phyloP scores from a whole-genome alignment of 495 filamentous ascomycete genomes.

The Hypoxylon perforatum region DNA sequence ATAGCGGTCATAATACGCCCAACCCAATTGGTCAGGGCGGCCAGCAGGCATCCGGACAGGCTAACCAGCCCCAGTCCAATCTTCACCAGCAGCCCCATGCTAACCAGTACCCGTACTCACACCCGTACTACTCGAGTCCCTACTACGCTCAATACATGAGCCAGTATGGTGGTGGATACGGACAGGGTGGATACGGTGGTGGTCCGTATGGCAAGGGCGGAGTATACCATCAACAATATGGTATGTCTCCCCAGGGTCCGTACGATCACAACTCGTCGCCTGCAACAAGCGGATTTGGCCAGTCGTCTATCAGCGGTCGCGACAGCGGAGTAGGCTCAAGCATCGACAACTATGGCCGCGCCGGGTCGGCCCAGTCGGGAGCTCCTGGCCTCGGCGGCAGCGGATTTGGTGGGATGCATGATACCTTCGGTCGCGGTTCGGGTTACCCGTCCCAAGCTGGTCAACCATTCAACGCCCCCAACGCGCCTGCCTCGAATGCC shows the following conservation, averaged over 20 bases:
- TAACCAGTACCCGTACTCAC: constrained; percentile 86
- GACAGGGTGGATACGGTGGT: constrained; percentile 73
- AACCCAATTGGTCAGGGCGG: constrained; percentile 80
- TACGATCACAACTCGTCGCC: constrained; percentile 86
- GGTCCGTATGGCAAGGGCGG: constrained; percentile 79
- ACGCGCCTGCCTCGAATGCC: constrained; percentile 67
- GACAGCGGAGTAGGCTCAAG: constrained; percentile 68
- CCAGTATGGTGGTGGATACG: constrained; percentile 75
- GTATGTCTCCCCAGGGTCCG: constrained; percentile 73
- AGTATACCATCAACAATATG: constrained; percentile 85
- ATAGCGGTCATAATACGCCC: constrained; percentile 88
- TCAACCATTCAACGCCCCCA: constrained; percentile 74
- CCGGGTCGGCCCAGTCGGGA: constrained; percentile 76
- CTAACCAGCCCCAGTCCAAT: constrained; percentile 64
- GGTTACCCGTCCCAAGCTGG: constrained; percentile 70
- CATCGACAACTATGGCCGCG: constrained; percentile 78
- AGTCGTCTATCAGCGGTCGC: constrained; percentile 72
- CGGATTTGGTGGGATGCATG: constrained; percentile 78
- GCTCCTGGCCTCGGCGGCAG: constrained; percentile 71
- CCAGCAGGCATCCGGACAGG: constrained; percentile 57
- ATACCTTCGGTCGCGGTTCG: constrained; percentile 78
- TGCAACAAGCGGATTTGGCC: constrained; percentile 76
- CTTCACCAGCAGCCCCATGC: constrained; percentile 68
- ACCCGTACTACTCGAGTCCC: constrained; percentile 79
- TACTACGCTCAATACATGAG: constrained; percentile 83